A percentile compares a stretch with the other conserved stretches of the same genome.
Conservation (phyloP, 352 stramenopile genomes). For the Pilasporangium apinafurcum region DNA sequence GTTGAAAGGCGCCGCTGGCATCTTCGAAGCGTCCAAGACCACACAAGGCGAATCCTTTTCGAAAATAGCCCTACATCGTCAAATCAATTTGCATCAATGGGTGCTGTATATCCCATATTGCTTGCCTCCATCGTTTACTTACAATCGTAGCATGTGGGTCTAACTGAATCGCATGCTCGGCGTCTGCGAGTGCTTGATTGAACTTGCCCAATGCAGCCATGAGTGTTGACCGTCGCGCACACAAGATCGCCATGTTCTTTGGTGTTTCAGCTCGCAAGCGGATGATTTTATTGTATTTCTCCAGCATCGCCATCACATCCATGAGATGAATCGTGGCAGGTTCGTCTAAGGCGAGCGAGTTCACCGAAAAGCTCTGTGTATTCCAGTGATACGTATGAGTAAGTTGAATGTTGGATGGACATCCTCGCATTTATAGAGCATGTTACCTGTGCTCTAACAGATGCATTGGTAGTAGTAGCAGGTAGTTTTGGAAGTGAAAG, state of each 20-base stretch:
- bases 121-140: slow-evolving; percentile 3
- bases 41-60: slow-evolving; percentile 47
- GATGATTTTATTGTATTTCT: slow-evolving; percentile 58
- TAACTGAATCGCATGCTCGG: slow-evolving; percentile 32
- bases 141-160: slow-evolving; percentile 42
- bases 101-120: no score
- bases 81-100: no score
- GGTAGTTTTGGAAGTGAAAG: neutral
- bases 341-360: slow-evolving; percentile 12
- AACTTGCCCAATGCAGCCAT: slow-evolving; percentile 39
- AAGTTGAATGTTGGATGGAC: neutral
- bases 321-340: slow-evolving; percentile 10
- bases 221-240: slow-evolving; percentile 43
- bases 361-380: slow-evolving; percentile 2
- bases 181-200: slow-evolving; percentile 29
- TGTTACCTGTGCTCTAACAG: no score
- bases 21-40: slow-evolving; percentile 33
- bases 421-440: slow-evolving; percentile 2
- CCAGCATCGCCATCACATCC: slow-evolving; percentile 28
- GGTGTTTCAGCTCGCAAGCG: slow-evolving; percentile 27
- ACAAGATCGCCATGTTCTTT: slow-evolving; percentile 47
- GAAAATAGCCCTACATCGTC: slow-evolving; percentile 59
- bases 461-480: no score
- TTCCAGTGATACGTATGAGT: slow-evolving; percentile 1
- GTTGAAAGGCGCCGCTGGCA: slow-evolving; percentile 43